Base-by-base conservation (phyloP, 495 filamentous ascomycete species). In the Tetracladium setigerum region DNA sequence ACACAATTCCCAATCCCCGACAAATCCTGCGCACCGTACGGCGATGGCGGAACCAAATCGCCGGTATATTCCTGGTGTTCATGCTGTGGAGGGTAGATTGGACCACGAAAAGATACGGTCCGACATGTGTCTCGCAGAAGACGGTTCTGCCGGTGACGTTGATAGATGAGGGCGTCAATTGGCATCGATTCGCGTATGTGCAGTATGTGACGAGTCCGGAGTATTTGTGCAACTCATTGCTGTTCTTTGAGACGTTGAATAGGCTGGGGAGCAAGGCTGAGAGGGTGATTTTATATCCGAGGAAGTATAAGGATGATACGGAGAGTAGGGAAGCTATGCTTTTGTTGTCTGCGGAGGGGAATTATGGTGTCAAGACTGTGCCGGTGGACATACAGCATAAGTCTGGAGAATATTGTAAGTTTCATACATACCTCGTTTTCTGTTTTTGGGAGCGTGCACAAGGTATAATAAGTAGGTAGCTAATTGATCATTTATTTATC, bases 221-320 rank as follows among this genome's bases (percentile, higher is more conserved):
- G 3, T 84, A 86, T 60, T 72, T 90, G 2, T 90, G 86, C 65
- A 88, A 87, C 57, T 77, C 79, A 2, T 59, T 90, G 43, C 84
- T 90, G 83, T 67, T 89, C 5, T 81, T 89, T 50, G 82, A 84
- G 54, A 67, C 73, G 14, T 52, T 89, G 40, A 55, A 79, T 18
- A 68, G 73, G 22, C 62, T 82, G 0, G 79, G 74, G 11, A 82
- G 76, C 53, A 73, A 75, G 48, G 81, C 85, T 2, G 77, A 83
- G 30, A 73, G 77, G 5, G 59, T 88, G 11, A 66, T 90, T 55
- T 72, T 87, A 57, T 87, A 86, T 53, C 83, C 83, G 12, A 61
- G 65, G 45, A 55, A 58, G 50, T 84, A 77, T 75, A 61, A 68
- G 34, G 38, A 67, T 22, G 56, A 59, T 45, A 60, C 69, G 33